Base-by-base conservation (phyloP, 2,329 filamentous ascomycete species). In the Kalmusia sp. region DNA sequence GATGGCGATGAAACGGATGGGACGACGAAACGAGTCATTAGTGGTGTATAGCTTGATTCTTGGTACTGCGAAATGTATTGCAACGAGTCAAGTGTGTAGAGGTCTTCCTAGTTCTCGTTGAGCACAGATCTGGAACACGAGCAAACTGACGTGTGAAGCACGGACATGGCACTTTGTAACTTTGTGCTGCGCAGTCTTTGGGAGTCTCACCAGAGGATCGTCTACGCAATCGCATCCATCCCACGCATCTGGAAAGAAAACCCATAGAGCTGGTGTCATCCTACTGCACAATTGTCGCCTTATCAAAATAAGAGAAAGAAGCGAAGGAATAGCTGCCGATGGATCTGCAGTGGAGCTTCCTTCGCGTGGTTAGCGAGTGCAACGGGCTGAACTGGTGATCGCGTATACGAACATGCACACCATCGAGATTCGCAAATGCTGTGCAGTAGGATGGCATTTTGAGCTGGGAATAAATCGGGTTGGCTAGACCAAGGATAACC, bases 401-500 rank as follows among this genome's bases (percentile, higher is more conserved):
- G n/a, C 2, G 21, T 46, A 30, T 46, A 37, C 31, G 31, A 27
- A 35, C 12, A 41, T 27, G 43, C 43, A 37, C 7, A 17, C 14
- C 31, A 46, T 46, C 43, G 43, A 35, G 43, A 46, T 46, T 37
- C 19, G 14, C 38, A 14, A 28, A 17, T 25, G 21, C n/a, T 17
- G n/a, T 37, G 30, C 31, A 14, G 14, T 11, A 27, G 22, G 6
- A 46, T 35, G 31, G 22, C 31, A 37, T 35, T 37, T 12, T 19
- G 30, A 41, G 6, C 6, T 12, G 27, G n/a, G 14, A 41, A 28
- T 11, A 14, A 12, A 12, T 28, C 15, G 21, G 17, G 12, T 2
- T 25, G 8, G 3, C n/a, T 21, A n/a, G 14, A 22, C 24, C 24
- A 40, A 14, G 27, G 27, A 24, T 15, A 17, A 22, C 17, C 24